Base-by-base conservation (phyloP, 441 rosid species). In the Caryocar brasiliense region DNA sequence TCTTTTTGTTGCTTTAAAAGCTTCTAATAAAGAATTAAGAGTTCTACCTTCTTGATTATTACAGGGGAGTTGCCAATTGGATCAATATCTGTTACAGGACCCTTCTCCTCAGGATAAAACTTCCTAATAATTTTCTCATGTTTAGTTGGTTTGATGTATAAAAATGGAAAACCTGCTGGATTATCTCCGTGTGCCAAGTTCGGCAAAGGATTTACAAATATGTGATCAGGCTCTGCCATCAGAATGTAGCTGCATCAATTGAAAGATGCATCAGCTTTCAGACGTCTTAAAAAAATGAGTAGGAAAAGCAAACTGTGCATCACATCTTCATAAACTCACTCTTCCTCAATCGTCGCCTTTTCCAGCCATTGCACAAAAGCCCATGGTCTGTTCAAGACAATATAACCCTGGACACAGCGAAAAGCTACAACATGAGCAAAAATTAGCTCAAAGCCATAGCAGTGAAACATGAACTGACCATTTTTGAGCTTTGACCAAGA, bases 361-460 rank as follows among this genome's bases (percentile, higher is more conserved):
- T 82, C 89, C 60, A 85, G 70, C 95, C 95, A 85, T 60, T 85
- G 95, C 53, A 80, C 84, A 56, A 85, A 85, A 47, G 90, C 95
- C 95, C 90, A 85, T 0, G 90, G 95, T 56, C 95, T 74, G 40
- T 85, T 74, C 49, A 82, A 64, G 53, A 85, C 95, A 47, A 85
- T 60, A 62, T 85, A 82, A 20, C 90, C 90, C 94, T 85, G 73
- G 24, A 74, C 6, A 41, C 25, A 40, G 34, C 20, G 58, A 19
- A 5, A 45, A 52, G 26, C 28, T 10, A 47, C 22, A 21, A 28
- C 4, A 12, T 33, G 28, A 47, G 47, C 28, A 38, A 23, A 24
- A 35, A 32, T 5, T 21, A 47, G 47, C 39, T 14, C n/a, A n/a
- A n/a, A n/a, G n/a, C n/a, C n/a, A n/a, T n/a, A n/a, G n/a, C n/a